Base-by-base conservation (phyloP, 2,329 filamentous ascomycete genomes). In the Venturiaceae sp. region DNA sequence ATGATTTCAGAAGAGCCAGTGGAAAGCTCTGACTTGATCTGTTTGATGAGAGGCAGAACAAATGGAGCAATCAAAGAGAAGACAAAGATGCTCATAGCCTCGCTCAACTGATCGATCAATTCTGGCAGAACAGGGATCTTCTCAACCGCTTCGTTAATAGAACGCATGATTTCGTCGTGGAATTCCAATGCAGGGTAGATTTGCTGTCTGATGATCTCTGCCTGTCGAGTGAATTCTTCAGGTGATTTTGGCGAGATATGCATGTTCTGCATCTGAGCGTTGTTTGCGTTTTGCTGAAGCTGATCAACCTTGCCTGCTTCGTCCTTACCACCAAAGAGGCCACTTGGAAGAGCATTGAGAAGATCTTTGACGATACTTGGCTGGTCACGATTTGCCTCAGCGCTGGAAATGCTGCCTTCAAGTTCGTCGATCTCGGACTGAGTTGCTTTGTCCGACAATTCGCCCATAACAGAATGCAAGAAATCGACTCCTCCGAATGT, bases 401-500 rank as follows among this genome's bases (percentile, higher is more conserved):
- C 80, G 28, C 82, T 71, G 34, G 86, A 72, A 53, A 96, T 85
- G 19, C 88, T 87, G n/a, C 86, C 87, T 72, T 96, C 88, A 11
- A 96, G 84, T 66, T 91, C 86, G 67, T 95, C 83, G 58, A 97
- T 85, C 69, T 97, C 92, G 61, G 89, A 94, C 70, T 96, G 92
- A 32, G 87, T 92, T 61, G 92, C 78, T 75, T 96, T 96, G 73
- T 96, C 92, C 39, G 87, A 88, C 55, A 96, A 83, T 65, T 85
- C 83, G 58, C 83, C 83, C 63, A 84, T 88, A 32, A 95, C 91
- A 1, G 88, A 94, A 75, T 95, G 90, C 61, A 96, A 77, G 74
- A 96, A 96, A 68, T 96, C 92, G 14, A 96, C 92, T 62, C 92
- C 92, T 62, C 92, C 92, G 72, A 96, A 96, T 6, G 92, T 96